Base-by-base conservation (phyloP, 202 grass and related monocot species). In the Hordeum pubiflorum region DNA sequence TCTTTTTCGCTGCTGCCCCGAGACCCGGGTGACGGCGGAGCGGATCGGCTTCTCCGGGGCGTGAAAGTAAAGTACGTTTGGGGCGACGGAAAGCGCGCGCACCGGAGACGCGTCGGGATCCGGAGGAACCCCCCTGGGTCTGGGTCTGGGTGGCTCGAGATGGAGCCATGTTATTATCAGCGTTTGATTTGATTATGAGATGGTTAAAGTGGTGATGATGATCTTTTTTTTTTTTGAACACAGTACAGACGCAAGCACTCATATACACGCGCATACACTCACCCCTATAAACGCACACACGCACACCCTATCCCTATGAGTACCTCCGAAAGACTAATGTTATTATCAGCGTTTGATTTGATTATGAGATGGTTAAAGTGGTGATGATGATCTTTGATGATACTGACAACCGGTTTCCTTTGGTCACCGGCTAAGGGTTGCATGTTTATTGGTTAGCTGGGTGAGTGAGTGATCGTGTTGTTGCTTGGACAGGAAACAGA, bases 21-120 rank as follows among this genome's bases (percentile, higher is more conserved):
- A 60, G 40, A 40, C 38, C 52, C 1, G 59, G 31, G 26, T 62
- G 52, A 77, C 77, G 50, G 17, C 0, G 55, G 78, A 39, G 63
- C 2, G 55, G 78, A 39, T 81, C 14, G 38, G 78, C 18, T 62
- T 83, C 31, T 56, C 7, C 72, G 4, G 36, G 43, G 41, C 36
- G 63, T 22, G 57, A 65, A 81, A 29, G 82, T 48, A 65, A 81
- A 37, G 87, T 48, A 26, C 36, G 26, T 38, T 76, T 79, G 70
- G 13, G 74, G 26, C 27, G 74, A 72, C 73, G 34, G 64, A 78
- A 74, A 88, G 69, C 24, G 15, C 24, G 24, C 58, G n/a, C 10
- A 2, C 38, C 44, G 4, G 44, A 17, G 5, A 50, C 27, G 72
- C 41, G 31, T 76, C 41, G 29, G 84, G 17, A 70, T 77, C 72